Percentiles rank a stretch among this genome's conserved stretches.
phyloP scores from a whole-genome alignment of 345 rosid genomes.

The Erysimum cheiranthoides region DNA sequence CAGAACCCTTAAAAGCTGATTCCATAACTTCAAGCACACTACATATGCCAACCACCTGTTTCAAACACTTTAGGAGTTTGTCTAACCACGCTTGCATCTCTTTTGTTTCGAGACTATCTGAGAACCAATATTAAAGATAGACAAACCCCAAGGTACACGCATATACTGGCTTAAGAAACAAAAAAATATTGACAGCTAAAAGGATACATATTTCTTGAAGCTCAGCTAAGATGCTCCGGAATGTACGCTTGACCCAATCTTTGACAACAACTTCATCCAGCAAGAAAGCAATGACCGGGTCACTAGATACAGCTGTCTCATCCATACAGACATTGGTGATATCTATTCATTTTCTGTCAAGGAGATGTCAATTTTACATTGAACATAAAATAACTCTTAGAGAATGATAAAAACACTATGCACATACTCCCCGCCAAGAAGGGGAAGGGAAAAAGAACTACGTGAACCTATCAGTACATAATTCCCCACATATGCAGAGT shows the following conservation, averaged over 20 bases:
- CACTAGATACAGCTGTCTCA: conserved; percentile 97
- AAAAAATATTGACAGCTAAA: conserved; percentile 36
- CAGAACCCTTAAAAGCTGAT: conserved; percentile 75
- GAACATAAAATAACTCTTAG: conserved; percentile 3
- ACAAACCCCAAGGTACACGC: conserved; percentile 33
- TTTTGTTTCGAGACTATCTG: conserved; percentile 68
- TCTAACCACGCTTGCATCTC: conserved; percentile 63
- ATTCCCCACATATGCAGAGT: neutral
- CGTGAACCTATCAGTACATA: conserved; percentile 3
- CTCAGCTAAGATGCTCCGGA: conserved; percentile 59
- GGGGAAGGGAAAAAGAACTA: conserved; percentile 12
- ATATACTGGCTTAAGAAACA: conserved; percentile 17
- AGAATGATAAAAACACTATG: conserved; percentile 19
- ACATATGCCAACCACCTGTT: conserved; percentile 67
- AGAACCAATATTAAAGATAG: conserved; percentile 51
- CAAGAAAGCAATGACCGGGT: conserved; percentile 92
- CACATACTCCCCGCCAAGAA: conserved; percentile 14
- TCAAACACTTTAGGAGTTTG: conserved; percentile 65
- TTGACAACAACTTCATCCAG: conserved; percentile 98
- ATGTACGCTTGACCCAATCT: conserved; percentile 95
- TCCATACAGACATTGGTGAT: conserved; percentile 96
- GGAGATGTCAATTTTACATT: conserved; percentile 42
- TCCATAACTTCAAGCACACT: conserved; percentile 85
- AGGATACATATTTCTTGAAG: conserved; percentile 91
- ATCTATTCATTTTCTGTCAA: conserved; percentile 72